A percentile compares a stretch with the other conserved stretches of the same genome.
These are phyloP conservation scores for Thalassiosira mediterranea DNA, from an alignment of 352 stramenopile species.

Conservation along the genomic window DNA sequence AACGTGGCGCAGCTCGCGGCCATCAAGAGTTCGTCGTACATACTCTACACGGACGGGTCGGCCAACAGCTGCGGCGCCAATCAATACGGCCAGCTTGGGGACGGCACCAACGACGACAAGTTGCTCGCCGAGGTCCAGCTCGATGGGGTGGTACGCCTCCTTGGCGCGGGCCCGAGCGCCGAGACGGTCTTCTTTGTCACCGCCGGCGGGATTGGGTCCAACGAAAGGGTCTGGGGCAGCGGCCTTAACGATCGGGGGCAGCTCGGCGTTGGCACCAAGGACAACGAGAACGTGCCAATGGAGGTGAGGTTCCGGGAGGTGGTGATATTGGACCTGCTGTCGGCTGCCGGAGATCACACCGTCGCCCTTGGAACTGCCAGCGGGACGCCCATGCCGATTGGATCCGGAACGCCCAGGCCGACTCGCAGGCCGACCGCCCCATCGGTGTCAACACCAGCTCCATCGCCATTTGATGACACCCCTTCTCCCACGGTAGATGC, in stretches of 20 bases:
- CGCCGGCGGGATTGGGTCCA: too few relatives aligned
- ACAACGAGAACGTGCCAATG: conserved; percentile 45
- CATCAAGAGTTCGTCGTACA: conserved; percentile 44
- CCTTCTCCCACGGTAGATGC: conserved; percentile 2
- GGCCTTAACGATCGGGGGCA: conserved; percentile 49
- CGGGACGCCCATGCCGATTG: conserved; percentile 11
- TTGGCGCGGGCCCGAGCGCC: conserved; percentile 40
- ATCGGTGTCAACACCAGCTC: not conserved
- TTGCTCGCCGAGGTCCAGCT: conserved; percentile 19
- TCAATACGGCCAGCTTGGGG: conserved; percentile 47
- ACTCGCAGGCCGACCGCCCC: conserved; percentile 15
- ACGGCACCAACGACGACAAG: conserved; percentile 44
- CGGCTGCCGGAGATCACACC: conserved; percentile 41
- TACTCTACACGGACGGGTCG: conserved; percentile 43
- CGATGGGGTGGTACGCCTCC: conserved; percentile 15
- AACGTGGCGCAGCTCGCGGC: conserved; percentile 21
- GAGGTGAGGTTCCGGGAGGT: conserved; percentile 22
- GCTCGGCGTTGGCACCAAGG: conserved; percentile 41
- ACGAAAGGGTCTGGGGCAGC: too few relatives aligned
- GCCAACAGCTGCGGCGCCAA: conserved; percentile 47
- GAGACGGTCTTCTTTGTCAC: conserved; percentile 52
- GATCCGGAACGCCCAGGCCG: not conserved
- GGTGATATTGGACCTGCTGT: conserved; percentile 1
- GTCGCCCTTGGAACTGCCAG: conserved; percentile 18
- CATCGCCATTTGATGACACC: too few relatives aligned